Percentiles rank a stretch among this genome's conserved stretches.
Conservation (phyloP, 2,329 filamentous ascomycete genomes). For the Trichophyton rubrum region DNA sequence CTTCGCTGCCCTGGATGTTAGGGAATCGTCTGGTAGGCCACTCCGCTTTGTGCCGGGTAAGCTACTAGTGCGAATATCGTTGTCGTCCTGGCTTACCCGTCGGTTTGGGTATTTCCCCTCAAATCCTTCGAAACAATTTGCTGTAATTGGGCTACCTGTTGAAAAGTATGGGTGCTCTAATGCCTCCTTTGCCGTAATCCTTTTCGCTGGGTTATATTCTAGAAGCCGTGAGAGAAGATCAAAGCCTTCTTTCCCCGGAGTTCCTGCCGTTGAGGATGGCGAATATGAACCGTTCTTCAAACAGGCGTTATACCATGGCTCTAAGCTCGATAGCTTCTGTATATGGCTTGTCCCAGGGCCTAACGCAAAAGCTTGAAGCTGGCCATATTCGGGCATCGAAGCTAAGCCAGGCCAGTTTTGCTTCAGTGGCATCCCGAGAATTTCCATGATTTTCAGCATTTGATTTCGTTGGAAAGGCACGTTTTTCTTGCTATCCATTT, state of each 20-base stretch:
- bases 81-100: constrained; percentile 85
- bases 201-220: constrained; percentile 83
- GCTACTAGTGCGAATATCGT: constrained; percentile 84
- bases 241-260: constrained; percentile 64
- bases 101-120: constrained; percentile 82
- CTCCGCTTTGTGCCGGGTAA: constrained; percentile 83
- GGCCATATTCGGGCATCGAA: constrained; percentile 74
- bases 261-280: constrained; percentile 38
- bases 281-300: constrained; percentile 46
- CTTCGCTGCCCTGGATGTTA: constrained; percentile 47
- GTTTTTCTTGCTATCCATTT: constrained; percentile 97
- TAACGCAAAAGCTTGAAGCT: constrained; percentile 45
- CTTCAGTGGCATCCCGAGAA: constrained; percentile 80
- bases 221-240: constrained; percentile 69
- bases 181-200: constrained; percentile 75
- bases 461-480: constrained; percentile 96
- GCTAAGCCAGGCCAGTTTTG: constrained; percentile 76
- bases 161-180: constrained; percentile 85
- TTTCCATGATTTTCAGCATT: constrained; percentile 98
- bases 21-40: constrained; percentile 66
- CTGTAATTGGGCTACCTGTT: constrained; percentile 53
- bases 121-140: constrained; percentile 83
- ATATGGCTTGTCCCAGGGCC: constrained; percentile 36
- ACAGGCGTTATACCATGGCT: constrained; percentile 67
- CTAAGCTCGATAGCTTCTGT: constrained; percentile 47